Evolutionary conservation across 305 asterid species (phyloP).

Genomic region (Solanum hybrid): DNA sequence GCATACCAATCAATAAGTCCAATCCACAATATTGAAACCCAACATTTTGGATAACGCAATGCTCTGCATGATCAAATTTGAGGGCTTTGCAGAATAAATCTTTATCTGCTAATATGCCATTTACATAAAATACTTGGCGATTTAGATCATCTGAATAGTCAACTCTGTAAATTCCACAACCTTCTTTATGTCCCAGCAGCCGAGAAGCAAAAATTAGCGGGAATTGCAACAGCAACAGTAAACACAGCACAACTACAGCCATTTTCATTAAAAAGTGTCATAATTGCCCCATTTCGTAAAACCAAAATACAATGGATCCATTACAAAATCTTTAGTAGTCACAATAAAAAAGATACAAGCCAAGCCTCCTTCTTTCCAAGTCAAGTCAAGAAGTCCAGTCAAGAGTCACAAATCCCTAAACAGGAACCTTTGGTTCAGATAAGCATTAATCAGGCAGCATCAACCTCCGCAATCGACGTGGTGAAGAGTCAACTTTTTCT

Average conservation of each 20-base stretch:
- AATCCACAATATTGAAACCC: conserved; percentile 30
- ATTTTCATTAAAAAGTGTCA: conserved; percentile 25
- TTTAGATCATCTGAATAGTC: conserved; percentile 29
- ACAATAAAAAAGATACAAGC: conserved; percentile 13
- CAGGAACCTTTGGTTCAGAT: not conserved
- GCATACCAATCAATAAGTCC: conserved; percentile 41
- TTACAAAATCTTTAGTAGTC: conserved; percentile 24
- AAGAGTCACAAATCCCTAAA: not conserved
- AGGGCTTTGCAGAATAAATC: conserved; percentile 52
- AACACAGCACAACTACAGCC: conserved; percentile 22
- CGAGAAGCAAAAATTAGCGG: conserved; percentile 33
- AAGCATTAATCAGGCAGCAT: conserved; percentile 14
- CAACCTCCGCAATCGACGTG: conserved; percentile 11
- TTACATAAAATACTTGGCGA: conserved; percentile 40
- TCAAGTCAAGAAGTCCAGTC: conserved; percentile 15
- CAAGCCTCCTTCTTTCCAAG: not conserved
- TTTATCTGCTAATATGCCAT: conserved; percentile 50
- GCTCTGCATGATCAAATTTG: conserved; percentile 24
- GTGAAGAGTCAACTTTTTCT: not conserved
- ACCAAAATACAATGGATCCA: conserved; percentile 20
- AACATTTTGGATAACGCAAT: conserved; percentile 32
- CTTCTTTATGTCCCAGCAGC: conserved; percentile 24
- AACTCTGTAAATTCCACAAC: conserved; percentile 46
- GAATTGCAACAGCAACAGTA: conserved; percentile 37
- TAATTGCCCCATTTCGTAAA: conserved; percentile 20